Conservation (phyloP, 164 flowering plant species). For the Macadamia integrifolia region DNA sequence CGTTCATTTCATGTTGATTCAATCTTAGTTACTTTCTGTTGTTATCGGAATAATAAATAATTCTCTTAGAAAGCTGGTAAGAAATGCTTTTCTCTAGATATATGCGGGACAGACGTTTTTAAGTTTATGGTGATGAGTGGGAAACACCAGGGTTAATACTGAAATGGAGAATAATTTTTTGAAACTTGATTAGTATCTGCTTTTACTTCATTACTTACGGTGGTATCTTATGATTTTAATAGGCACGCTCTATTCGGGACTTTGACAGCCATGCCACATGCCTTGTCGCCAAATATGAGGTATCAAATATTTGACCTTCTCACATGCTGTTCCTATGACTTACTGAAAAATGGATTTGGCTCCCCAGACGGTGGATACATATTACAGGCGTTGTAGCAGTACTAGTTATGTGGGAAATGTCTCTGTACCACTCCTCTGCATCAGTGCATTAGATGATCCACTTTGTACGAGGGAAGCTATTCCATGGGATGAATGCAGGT, state of each 20-base stretch:
- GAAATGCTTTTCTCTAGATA: neutral
- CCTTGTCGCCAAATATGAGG: constrained; percentile 86
- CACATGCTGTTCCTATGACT: neutral
- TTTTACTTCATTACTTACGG: neutral
- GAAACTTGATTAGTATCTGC: neutral
- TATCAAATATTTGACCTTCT: constrained; percentile 18
- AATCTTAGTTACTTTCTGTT: too few relatives aligned
- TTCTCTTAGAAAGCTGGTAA: neutral
- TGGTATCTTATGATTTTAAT: constrained; percentile 11
- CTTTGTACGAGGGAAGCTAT: constrained; percentile 92
- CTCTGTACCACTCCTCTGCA: constrained; percentile 83
- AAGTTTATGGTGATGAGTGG: neutral
- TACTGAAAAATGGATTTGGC: constrained; percentile 16
- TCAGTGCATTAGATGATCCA: constrained; percentile 96
- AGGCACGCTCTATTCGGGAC: constrained; percentile 91
- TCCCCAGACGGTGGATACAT: constrained; percentile 86
- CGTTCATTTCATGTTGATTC: neutral
- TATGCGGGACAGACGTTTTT: neutral
- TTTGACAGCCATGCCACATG: constrained; percentile 88
- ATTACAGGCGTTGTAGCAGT: constrained; percentile 80
- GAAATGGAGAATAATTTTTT: neutral
- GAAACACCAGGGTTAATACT: neutral
- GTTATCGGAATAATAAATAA: neutral
- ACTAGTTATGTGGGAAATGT: constrained; percentile 58
- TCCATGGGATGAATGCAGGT: constrained; percentile 99